Evolutionary conservation across 208 protist species (phyloP), one percentile per base, ranked within the genome.

Genomic region (Wallacemonas rigidus): DNA sequence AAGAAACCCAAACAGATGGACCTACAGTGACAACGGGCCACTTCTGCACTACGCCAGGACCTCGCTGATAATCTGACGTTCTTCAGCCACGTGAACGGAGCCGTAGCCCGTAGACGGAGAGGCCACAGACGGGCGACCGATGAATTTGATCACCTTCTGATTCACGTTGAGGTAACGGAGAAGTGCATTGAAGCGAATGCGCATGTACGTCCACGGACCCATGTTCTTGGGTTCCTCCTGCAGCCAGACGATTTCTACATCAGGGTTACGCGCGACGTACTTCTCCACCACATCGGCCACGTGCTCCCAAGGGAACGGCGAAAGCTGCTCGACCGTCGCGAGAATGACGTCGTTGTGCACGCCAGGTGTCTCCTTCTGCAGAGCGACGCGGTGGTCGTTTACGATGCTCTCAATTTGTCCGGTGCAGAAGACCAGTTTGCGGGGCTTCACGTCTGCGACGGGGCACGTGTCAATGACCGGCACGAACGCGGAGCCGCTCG

Each of bases 201-300:
- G 89, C 77, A 97, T 85, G 72, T 87, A 89, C 53, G 74, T 68
- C 97, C 97, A 99, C 68, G 96, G 83, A 69, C 98, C 98, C 94
- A 98, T 98, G 82, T 99, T 99, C 80, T 96, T 97, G 51, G 98
- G 98, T 83, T 99, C 98, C 82, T 99, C 98, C 87, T 99, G 98
- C 77, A 92, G 79, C 98, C 98, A 99, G 41, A 92, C 85, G 60
- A 98, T 82, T 67, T 98, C 81, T 40, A 98, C 93, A 43, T 95
- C 87, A 12, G 74, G 62, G 77, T 95, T 95, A 47, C 77, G 81
- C 48, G 75, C 62, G 69, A 88, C 82, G 85, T 98, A 99, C 70
- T 92, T 93, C 58, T 93, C 80, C 26, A 97, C 71, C 51, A 96
- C 85, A 15, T 87, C 86, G 15, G 86, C 86, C 1, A 99, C 91